Conservation (phyloP, 371 early-diverging fungal species). For the Mortierella sp. region DNA sequence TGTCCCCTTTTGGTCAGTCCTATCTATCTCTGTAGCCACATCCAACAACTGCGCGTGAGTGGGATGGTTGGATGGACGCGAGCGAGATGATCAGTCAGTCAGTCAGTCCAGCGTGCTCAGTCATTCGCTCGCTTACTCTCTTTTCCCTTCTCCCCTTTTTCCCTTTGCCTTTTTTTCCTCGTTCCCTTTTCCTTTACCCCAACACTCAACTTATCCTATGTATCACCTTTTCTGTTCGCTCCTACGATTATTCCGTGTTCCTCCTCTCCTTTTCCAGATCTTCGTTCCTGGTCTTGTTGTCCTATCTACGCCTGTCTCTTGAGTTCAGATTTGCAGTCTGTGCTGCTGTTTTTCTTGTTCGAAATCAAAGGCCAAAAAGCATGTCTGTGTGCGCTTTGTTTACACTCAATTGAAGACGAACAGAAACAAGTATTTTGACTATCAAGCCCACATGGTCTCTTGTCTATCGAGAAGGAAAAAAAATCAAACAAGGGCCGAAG, state of each 20-base stretch:
- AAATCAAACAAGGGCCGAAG: neutral
- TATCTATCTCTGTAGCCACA: neutral
- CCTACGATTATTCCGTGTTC: slow-evolving; percentile 3
- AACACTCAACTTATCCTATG: neutral
- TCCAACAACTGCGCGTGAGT: neutral
- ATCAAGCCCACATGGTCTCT: neutral
- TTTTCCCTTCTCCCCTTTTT: neutral
- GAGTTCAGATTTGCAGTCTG: slow-evolving; percentile 2
- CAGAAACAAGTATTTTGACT: neutral
- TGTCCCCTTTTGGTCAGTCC: neutral
- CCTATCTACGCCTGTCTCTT: neutral
- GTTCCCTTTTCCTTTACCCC: neutral
- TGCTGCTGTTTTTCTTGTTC: neutral
- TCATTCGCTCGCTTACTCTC: neutral
- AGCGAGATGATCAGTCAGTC: no score
- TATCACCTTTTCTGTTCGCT: neutral
- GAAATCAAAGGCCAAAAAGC: neutral
- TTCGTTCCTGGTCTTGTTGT: neutral
- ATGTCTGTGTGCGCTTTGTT: slow-evolving; percentile 6
- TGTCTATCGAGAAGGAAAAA: neutral
- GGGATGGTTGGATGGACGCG: neutral
- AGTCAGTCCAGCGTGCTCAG: neutral
- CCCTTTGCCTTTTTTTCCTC: neutral
- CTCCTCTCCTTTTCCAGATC: neutral
- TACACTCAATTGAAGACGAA: neutral